phyloP scores from a whole-genome alignment of 73 alveolate species.

The Paramecium pentaurelia region DNA sequence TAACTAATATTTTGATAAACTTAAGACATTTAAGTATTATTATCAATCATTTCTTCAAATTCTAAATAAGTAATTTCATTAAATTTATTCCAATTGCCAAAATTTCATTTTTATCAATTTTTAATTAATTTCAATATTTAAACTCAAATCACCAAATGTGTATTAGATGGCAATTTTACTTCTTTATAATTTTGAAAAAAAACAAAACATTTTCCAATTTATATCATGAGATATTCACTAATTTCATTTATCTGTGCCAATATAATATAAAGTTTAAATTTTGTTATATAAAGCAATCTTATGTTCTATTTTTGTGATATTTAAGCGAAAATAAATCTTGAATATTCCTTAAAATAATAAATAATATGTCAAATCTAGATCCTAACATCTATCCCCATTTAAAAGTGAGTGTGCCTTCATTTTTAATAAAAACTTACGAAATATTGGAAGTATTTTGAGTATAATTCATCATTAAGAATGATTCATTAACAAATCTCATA shows the following conservation, averaged over 20 bases:
- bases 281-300: not conserved
- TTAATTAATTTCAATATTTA: not conserved
- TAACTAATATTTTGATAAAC: not conserved
- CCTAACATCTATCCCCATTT: not conserved
- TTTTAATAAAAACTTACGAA: constrained; percentile 2
- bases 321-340: not conserved
- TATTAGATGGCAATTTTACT: not conserved
- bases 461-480: not conserved
- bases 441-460: constrained; percentile 7
- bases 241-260: not conserved
- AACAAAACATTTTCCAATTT: not conserved
- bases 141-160: not conserved
- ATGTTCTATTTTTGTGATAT: not conserved
- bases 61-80: not conserved
- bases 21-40: not conserved
- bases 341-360: not conserved
- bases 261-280: not conserved
- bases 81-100: not conserved
- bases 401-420: constrained; percentile 32
- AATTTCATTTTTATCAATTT: not conserved
- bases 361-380: not conserved
- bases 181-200: not conserved
- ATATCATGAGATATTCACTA: not conserved
- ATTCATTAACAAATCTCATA: not conserved
- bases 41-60: no score